These are phyloP conservation scores for Quercus gilva DNA, from an alignment of 306 rosid genomes.

Conservation along the genomic window DNA sequence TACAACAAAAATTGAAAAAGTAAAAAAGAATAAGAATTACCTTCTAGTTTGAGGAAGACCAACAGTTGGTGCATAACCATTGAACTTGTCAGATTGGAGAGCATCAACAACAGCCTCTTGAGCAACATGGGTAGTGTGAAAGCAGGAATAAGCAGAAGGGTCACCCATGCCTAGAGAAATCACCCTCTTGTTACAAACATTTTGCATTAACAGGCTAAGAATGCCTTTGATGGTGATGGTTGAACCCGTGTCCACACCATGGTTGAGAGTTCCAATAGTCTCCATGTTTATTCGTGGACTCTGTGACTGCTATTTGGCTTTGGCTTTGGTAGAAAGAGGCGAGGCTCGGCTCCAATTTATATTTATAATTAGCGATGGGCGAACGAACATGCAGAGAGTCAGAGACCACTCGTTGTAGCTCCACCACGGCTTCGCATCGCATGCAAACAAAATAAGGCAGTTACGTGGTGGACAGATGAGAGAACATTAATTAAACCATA, in stretches of 20 bases:
- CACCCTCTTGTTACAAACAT: constrained; percentile 27
- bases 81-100: constrained; percentile 58
- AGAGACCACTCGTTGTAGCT: constrained; percentile 35
- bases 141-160: constrained; percentile 71
- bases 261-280: constrained; percentile 13
- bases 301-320: background rate
- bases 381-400: constrained; percentile 20
- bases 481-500: too few relatives aligned
- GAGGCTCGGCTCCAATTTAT: too few relatives aligned
- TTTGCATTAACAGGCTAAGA: constrained; percentile 57
- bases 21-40: constrained; percentile 18
- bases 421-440: background rate
- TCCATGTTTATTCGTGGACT: background rate
- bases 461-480: background rate
- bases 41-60: constrained; percentile 78
- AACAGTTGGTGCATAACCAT: constrained; percentile 86
- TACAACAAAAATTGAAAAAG: background rate
- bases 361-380: background rate
- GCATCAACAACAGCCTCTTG: constrained; percentile 61
- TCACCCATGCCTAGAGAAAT: constrained; percentile 90
- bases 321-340: background rate
- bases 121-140: constrained; percentile 47
- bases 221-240: constrained; percentile 85
- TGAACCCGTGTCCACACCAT: constrained; percentile 45
- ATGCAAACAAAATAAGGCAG: constrained; percentile 15